These are phyloP conservation scores for Zygosaccharomyces pseudobailii DNA, from an alignment of 1,139 yeast species.

Conservation along the genomic window DNA sequence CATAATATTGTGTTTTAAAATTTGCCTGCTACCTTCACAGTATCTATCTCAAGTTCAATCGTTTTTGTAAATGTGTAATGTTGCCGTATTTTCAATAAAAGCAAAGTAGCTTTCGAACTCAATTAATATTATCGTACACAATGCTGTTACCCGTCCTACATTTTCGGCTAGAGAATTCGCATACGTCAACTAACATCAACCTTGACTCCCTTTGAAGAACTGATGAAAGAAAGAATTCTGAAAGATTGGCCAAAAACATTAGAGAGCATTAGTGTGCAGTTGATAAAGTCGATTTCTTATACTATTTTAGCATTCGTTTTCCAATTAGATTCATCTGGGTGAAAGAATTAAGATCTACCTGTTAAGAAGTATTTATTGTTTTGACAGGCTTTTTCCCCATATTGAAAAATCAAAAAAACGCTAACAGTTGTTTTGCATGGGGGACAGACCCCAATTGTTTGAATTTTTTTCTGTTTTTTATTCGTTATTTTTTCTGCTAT, in stretches of 20 bases:
- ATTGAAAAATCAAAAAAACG: not conserved
- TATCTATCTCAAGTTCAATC: no score
- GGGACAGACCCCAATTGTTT: not conserved
- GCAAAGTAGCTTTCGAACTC: no score
- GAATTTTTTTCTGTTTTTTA: not conserved
- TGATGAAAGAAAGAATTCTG: not conserved
- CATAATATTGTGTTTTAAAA: no score
- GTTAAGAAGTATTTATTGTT: conserved; percentile 1
- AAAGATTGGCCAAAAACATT: not conserved
- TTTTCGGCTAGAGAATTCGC: not conserved
- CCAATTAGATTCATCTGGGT: not conserved
- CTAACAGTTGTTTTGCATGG: not conserved
- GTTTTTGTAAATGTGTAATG: no score
- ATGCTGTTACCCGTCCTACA: not conserved
- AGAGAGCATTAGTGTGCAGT: not conserved
- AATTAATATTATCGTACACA: not conserved
- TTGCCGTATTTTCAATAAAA: no score
- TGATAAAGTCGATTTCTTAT: not conserved
- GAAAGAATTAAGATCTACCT: not conserved
- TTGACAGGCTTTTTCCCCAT: not conserved
- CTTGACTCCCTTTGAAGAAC: conserved; percentile 2
- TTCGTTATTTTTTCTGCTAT: not conserved
- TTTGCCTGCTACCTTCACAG: no score
- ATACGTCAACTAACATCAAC: not conserved
- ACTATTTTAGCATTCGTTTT: not conserved